phyloP scores from a whole-genome alignment of 331 rosid species.

The Prunus yedoensis region DNA sequence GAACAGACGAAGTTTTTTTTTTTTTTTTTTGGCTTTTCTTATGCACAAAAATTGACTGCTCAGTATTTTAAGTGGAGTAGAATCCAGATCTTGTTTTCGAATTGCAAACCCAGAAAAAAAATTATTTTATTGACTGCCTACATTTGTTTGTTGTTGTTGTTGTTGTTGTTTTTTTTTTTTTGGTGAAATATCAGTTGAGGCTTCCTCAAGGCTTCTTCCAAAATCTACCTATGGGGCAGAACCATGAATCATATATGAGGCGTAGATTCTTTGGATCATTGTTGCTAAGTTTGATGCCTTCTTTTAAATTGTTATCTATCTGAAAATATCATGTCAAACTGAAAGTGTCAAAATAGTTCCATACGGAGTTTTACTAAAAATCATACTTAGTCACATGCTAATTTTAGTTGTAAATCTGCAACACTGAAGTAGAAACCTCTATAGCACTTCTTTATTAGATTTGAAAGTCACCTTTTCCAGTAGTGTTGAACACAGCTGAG shows the following conservation, averaged over 20 bases:
- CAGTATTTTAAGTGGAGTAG: not conserved
- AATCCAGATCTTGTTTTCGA: not conserved
- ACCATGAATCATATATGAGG: not conserved
- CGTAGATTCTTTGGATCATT: not conserved
- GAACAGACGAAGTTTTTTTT: too few species aligned
- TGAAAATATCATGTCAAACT: not conserved
- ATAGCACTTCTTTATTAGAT: not conserved
- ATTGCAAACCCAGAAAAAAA: too few species aligned
- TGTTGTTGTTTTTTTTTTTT: too few species aligned
- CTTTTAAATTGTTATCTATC: not conserved
- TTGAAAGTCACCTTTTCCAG: not conserved
- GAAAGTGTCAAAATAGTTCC: not conserved
- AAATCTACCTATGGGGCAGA: not conserved
- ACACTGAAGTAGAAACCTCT: too few species aligned
- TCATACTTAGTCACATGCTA: too few species aligned
- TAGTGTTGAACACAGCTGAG: too few species aligned
- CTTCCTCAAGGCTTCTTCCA: not conserved
- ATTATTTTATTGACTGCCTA: not conserved
- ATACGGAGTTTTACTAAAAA: too few species aligned
- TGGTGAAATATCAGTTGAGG: not conserved
- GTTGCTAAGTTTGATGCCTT: not conserved
- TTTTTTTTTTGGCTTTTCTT: not conserved
- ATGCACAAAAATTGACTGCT: not conserved
- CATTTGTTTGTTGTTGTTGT: not conserved
- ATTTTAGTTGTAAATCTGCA: too few species aligned